These are phyloP conservation scores for Hansenula sp. DNA, from an alignment of 1,139 yeast genomes.

Conservation along the genomic window DNA sequence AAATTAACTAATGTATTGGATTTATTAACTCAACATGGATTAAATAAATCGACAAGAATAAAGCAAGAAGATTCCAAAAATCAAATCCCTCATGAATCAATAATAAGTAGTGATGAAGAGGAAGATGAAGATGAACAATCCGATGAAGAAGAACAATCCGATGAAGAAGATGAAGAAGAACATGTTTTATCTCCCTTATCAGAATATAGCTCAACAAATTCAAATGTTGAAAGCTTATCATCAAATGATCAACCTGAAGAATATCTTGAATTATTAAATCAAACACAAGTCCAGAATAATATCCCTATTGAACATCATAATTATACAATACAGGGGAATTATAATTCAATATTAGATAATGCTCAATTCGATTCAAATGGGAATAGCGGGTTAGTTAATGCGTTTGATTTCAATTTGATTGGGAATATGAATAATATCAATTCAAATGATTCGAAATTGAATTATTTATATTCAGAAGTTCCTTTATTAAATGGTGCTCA, in stretches of 20 bases:
- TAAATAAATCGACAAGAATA: not conserved
- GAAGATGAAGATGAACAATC: not conserved
- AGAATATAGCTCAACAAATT: not conserved
- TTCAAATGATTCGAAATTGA: not conserved
- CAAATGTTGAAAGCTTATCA: not conserved
- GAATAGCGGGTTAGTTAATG: no score
- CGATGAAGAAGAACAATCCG: not conserved
- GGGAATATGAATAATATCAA: not conserved
- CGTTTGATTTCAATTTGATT: no score
- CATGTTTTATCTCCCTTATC: not conserved
- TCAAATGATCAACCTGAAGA: not conserved
- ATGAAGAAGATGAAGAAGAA: not conserved
- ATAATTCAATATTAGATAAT: not conserved
- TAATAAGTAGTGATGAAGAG: not conserved
- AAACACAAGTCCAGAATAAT: not conserved
- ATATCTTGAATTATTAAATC: no score
- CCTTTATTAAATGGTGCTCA: not conserved
- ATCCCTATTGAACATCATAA: not conserved
- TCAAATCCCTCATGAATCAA: no score
- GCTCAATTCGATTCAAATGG: not conserved
- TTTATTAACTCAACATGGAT: slow-evolving; percentile 2
- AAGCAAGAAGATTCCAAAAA: no score
- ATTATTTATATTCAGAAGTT: not conserved
- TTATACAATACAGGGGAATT: not conserved
- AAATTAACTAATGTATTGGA: slow-evolving; percentile 11